A percentile compares a stretch with the other conserved stretches of the same genome.
These are phyloP conservation scores for Curvularia spicifera DNA, from an alignment of 2,329 filamentous ascomycete species.

Conservation along the genomic window DNA sequence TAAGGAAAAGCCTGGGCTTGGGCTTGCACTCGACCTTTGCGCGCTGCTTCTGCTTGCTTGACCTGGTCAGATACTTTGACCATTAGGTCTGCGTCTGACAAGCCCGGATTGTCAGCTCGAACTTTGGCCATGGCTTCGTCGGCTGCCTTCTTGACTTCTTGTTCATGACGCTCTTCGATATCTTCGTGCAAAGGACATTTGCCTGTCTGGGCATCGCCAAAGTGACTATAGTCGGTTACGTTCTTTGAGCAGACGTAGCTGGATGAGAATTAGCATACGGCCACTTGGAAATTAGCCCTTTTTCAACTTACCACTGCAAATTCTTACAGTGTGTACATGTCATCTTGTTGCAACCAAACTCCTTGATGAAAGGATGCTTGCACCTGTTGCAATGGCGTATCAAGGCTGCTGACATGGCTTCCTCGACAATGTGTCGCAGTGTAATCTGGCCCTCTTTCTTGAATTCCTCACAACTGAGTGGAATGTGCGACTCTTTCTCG, in stretches of 20 bases:
- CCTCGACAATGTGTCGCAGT: constrained; percentile 73
- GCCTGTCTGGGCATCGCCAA: constrained; percentile 57
- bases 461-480: constrained; percentile 71
- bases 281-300: neutral
- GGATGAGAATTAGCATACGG: constrained; percentile 9
- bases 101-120: constrained; percentile 64
- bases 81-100: constrained; percentile 64
- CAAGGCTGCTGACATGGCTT: constrained; percentile 81
- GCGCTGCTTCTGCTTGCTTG: constrained; percentile 40
- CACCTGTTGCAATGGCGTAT: constrained; percentile 78
- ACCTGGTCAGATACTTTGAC: constrained; percentile 64
- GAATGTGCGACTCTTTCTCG: constrained; percentile 71
- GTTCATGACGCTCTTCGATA: constrained; percentile 63
- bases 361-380: constrained; percentile 78
- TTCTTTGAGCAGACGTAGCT: constrained; percentile 75
- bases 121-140: constrained; percentile 63
- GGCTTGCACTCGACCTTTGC: constrained; percentile 25
- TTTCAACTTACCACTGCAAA: constrained; percentile 59
- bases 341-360: constrained; percentile 84
- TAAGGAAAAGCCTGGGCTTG: constrained; percentile 28
- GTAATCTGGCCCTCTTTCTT: constrained; percentile 66
- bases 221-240: constrained; percentile 72
- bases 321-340: constrained; percentile 66
- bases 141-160: constrained; percentile 69
- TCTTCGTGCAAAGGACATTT: constrained; percentile 74